phyloP scores from a whole-genome alignment of 441 rosid genomes.

The Gossypium aridum region DNA sequence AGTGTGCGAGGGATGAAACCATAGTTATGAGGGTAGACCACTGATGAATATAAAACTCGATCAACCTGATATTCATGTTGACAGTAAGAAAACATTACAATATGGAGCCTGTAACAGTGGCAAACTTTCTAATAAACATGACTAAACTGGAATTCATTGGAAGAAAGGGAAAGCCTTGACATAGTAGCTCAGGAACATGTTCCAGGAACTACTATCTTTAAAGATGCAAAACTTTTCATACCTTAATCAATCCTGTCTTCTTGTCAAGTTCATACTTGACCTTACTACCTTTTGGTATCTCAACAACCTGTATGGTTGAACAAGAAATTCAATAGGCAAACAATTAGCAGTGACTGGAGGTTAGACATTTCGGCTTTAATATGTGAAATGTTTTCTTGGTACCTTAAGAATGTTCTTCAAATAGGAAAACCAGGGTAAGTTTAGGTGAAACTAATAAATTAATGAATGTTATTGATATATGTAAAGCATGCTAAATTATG shows the following conservation, averaged over 20 bases:
- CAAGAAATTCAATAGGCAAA: slow-evolving; percentile 8
- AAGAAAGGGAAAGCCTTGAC: background rate
- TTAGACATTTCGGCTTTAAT: background rate
- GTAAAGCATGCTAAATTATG: background rate
- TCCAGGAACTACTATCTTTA: background rate
- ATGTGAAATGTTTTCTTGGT: background rate
- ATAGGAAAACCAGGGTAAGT: background rate
- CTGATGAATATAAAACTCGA: slow-evolving; percentile 76
- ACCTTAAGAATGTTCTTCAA: background rate
- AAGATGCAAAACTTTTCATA: slow-evolving; percentile 14
- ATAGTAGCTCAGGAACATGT: background rate
- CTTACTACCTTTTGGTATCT: slow-evolving; percentile 90
- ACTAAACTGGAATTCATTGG: background rate
- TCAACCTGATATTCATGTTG: slow-evolving; percentile 53
- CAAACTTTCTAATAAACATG: background rate
- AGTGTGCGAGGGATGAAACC: slow-evolving; percentile 90
- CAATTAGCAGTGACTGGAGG: background rate
- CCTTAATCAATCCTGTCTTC: slow-evolving; percentile 90
- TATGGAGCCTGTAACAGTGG: background rate
- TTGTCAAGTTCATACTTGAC: slow-evolving; percentile 96
- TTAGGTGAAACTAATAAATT: background rate
- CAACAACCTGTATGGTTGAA: slow-evolving; percentile 56
- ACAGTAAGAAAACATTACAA: slow-evolving; percentile 13
- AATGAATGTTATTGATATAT: background rate
- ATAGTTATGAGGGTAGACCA: slow-evolving; percentile 93